Conservation (phyloP, 345 rosid species). For the Aethionema arabicum region DNA sequence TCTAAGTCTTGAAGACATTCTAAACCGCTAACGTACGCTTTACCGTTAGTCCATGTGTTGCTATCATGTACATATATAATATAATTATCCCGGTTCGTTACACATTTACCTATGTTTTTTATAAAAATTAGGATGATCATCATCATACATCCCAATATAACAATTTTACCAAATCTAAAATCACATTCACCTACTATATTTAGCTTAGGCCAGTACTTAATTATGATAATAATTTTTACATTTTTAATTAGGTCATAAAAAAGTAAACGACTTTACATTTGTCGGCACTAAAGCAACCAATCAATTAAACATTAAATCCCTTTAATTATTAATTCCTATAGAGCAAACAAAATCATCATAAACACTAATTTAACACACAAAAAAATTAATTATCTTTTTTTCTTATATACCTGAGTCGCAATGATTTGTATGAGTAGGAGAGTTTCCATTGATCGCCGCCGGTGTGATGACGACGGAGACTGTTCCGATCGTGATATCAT, state of each 20-base stretch:
- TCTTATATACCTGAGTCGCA: background rate
- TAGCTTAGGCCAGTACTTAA: too few species aligned
- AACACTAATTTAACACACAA: background rate
- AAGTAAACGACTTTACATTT: conserved; percentile 30
- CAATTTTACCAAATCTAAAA: conserved; percentile 13
- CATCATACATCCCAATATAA: background rate
- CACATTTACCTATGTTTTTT: conserved; percentile 30
- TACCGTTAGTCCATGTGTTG: conserved; percentile 22
- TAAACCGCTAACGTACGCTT: conserved; percentile 30
- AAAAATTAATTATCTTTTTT: background rate
- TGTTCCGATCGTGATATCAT: too few species aligned
- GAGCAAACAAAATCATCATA: background rate
- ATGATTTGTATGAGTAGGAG: conserved; percentile 3
- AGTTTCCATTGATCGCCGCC: background rate
- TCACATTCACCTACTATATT: background rate
- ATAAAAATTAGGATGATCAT: background rate
- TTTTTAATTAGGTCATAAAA: conserved; percentile 15
- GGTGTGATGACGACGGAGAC: background rate
- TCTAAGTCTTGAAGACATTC: conserved; percentile 29
- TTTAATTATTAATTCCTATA: conserved; percentile 12
- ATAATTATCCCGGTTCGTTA: conserved; percentile 1
- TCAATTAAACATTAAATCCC: conserved; percentile 6
- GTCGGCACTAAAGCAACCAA: conserved; percentile 37
- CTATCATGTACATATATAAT: background rate
- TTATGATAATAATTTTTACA: too few species aligned